phyloP scores from a whole-genome alignment of 345 rosid genomes.

The Schrenkiella parvula region DNA sequence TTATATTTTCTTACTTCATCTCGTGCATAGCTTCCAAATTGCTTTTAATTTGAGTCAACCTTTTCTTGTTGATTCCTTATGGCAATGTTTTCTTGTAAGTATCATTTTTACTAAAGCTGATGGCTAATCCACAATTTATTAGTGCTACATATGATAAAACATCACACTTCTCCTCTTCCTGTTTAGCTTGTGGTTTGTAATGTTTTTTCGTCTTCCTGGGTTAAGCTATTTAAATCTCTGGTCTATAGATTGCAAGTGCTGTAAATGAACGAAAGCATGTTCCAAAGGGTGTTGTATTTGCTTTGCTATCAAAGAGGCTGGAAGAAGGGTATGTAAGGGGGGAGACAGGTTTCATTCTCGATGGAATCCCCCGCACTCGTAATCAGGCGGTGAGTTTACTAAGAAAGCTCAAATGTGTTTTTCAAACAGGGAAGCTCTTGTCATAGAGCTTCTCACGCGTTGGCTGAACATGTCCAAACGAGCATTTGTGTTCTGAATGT shows the following conservation, averaged over 20 bases:
- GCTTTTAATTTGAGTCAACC: too few species aligned
- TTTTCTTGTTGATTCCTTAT: too few species aligned
- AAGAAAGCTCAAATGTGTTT: too few species aligned
- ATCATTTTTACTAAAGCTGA: too few species aligned
- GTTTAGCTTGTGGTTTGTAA: too few species aligned
- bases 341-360: slow-evolving; percentile 89
- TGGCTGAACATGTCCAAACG: slow-evolving; percentile 31
- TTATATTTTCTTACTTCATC: background rate
- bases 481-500: slow-evolving; percentile 5
- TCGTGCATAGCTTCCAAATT: background rate
- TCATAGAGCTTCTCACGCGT: background rate
- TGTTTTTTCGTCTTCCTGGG: too few species aligned
- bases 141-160: background rate
- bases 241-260: slow-evolving; percentile 35
- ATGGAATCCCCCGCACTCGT: slow-evolving; percentile 86
- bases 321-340: slow-evolving; percentile 78
- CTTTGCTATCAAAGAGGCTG: slow-evolving; percentile 74
- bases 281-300: slow-evolving; percentile 68
- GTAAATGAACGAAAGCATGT: slow-evolving; percentile 72
- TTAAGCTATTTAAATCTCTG: too few species aligned
- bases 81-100: too few species aligned
- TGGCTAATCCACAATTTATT: too few species aligned
- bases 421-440: too few species aligned
- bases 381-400: slow-evolving; percentile 73
- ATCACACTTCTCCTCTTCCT: background rate